Base-by-base conservation (phyloP, 139 green algal species). In the Chlamydomonas sphaeroides region DNA sequence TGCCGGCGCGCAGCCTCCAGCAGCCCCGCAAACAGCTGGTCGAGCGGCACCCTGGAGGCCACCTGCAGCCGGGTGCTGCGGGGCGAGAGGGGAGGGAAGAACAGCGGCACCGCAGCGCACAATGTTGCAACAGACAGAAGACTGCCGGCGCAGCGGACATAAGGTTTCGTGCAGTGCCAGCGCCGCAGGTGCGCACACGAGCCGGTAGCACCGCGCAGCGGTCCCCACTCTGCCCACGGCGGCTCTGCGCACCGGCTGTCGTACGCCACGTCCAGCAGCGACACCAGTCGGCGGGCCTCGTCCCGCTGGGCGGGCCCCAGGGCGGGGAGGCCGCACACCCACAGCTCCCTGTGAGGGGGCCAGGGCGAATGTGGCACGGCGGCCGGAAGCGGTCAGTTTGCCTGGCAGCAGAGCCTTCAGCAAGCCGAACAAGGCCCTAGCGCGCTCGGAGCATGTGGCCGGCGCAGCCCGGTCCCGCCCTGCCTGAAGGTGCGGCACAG, bases 211-310 rank as follows among this genome's bases (percentile, higher is more conserved):
- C 10, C 10, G 45, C 45, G 45, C 14, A 21, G 10, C 45, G 45
- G 48, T 79, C 28, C 87, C 26, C 39, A 89, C 45, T 92, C 90
- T 1, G 92, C 93, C 0, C 93, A 91, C 68, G 86, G 86, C 41
- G 96, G 78, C 14, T 96, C 41, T 32, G 48, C 51, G 28, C 26
- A 85, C 36, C 65, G 61, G 71, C 95, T 80, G 84, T 98, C 95
- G 84, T 98, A 98, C 82, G 95, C 61, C 20, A 96, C 88, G 75
- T 98, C 95, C 25, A 98, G 82, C 20, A 98, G 86, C 21, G 92
- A 96, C 25, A 97, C 89, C 74, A 98, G 96, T 69, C 94, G 87
- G 79, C 94, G 95, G 4, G 88, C 93, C 65, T 84, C 71, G 25
- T 78, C 80, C 8, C 86, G 77, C 57, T 88, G 94, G 30, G 72